Base-by-base conservation (phyloP, 768 basidiomycete genomes). In the Dentipellis sp. region DNA sequence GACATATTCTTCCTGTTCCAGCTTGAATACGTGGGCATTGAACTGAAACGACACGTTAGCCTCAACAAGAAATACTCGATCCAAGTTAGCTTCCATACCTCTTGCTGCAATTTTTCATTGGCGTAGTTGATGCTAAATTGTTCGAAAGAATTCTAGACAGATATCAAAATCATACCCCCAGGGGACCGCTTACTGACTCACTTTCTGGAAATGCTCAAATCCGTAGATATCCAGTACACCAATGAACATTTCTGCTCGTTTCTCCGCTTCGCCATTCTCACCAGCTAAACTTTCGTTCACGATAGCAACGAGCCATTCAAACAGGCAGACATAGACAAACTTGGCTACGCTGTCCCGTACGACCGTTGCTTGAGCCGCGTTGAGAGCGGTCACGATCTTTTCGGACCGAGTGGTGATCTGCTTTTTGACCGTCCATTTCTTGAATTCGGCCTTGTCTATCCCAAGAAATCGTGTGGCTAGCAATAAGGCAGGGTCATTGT, bases 111-210 rank as follows among this genome's bases (percentile, higher is more conserved):
- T 71, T 94, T 94, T 69, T 94, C 97, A 66, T 99, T 99, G 21
- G 97, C 97, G 68, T 98, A 99, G 68, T 99, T 99, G 75, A 99
- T 99, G 70, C 94, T 97, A 73, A 99, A 99, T 74, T 99, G 97
- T 71, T 99, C 93, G 64, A 95, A 90, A 2, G 86, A 89, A 64
- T 91, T 89, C 86, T 89, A 40, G 42, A 52, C 37, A 39, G 50
- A 35, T 37, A 38, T 55, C 56, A 38, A 14, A 19, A 40, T 10
- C 14, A 17, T 39, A 56, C 12, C 21, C 4, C 14, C n/a, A 35
- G 19, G 14, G 9, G 16, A n/a, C 29, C 29, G 29, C 29, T 29
- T 6, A 29, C 38, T 29, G 12, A 47, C 65, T 42, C 54, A 86
- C 88, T 83, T 94, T 95, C 71, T 95, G 90, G 75, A 95, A 97